phyloP scores from a whole-genome alignment of 257 asterid species.

The Phtheirospermum japonicum region DNA sequence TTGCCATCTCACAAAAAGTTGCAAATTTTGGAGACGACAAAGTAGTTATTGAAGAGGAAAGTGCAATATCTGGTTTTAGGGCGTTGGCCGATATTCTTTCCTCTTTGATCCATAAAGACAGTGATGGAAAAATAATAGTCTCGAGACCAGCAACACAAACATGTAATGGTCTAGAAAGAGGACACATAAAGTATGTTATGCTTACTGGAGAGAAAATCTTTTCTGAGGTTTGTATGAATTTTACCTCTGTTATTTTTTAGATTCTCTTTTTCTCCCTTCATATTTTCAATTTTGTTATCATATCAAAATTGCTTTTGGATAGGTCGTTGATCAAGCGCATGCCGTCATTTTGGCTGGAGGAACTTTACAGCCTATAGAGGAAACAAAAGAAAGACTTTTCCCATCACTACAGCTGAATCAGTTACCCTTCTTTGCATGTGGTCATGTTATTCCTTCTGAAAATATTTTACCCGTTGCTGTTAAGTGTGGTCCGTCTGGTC shows the following conservation, averaged over 20 bases:
- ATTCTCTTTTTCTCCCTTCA: background rate
- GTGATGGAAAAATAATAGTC: constrained; percentile 76
- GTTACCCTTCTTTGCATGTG: constrained; percentile 79
- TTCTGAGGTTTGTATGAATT: constrained; percentile 65
- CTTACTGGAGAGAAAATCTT: constrained; percentile 93
- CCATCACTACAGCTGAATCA: constrained; percentile 55
- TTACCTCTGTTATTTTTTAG: constrained; percentile 15
- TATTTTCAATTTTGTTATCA: constrained; percentile 11
- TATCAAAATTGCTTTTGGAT: constrained; percentile 15
- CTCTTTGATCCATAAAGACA: constrained; percentile 72
- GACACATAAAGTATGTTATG: constrained; percentile 86
- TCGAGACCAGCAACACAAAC: constrained; percentile 46
- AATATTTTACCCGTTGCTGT: constrained; percentile 86
- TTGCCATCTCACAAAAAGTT: constrained; percentile 40
- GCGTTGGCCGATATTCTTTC: constrained; percentile 61
- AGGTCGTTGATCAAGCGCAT: constrained; percentile 76
- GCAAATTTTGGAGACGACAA: constrained; percentile 32
- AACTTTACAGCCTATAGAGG: constrained; percentile 94
- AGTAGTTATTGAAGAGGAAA: constrained; percentile 49
- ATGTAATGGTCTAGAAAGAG: constrained; percentile 51
- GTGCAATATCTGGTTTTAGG: constrained; percentile 77
- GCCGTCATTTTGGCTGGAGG: constrained; percentile 95
- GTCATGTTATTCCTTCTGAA: constrained; percentile 81
- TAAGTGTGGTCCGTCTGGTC: constrained; percentile 82
- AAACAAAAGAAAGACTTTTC: constrained; percentile 87